A percentile compares a stretch with the other conserved stretches of the same genome.
phyloP scores from a whole-genome alignment of 1,284 basidiomycete genomes.

The Clitocybe nebularis region DNA sequence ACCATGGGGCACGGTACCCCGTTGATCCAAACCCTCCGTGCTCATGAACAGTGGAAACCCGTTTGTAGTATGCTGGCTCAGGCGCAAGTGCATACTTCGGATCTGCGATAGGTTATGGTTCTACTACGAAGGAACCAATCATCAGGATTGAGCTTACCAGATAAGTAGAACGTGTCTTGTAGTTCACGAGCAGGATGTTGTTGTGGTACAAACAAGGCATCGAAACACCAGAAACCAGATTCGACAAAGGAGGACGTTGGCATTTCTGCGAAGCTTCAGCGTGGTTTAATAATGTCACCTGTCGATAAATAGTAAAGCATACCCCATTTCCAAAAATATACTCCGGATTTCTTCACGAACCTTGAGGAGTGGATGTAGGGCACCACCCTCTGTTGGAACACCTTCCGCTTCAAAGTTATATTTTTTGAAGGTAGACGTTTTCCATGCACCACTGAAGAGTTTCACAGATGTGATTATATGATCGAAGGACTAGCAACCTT shows the following conservation, averaged over 20 bases:
- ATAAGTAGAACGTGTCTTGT: slow-evolving; percentile 99
- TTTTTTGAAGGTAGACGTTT: slow-evolving; percentile 90
- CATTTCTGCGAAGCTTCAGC: slow-evolving; percentile 89
- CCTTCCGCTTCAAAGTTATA: slow-evolving; percentile 99
- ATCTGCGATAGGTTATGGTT: no score
- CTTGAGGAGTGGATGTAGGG: slow-evolving; percentile 94
- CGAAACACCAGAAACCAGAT: slow-evolving; percentile 99
- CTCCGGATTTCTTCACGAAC: slow-evolving; percentile 97
- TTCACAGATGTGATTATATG: no score
- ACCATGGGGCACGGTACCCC: slow-evolving; percentile 99
- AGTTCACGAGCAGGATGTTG: slow-evolving; percentile 98
- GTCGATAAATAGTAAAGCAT: slow-evolving; percentile 21
- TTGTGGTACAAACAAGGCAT: slow-evolving; percentile 97
- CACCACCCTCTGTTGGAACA: slow-evolving; percentile 82
- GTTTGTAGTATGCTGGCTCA: slow-evolving; percentile 83
- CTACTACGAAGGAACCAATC: no score
- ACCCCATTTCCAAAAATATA: slow-evolving; percentile 99
- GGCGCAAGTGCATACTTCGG: slow-evolving; percentile 78
- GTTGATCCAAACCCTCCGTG: slow-evolving; percentile 90
- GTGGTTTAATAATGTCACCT: slow-evolving; percentile 1
- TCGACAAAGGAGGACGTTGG: slow-evolving; percentile 98
- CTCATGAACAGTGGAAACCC: slow-evolving; percentile 88
- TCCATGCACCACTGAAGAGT: slow-evolving; percentile 92
- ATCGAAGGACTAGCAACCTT: no score
- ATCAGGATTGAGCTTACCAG: slow-evolving; percentile 50